These are phyloP conservation scores for Ploettnerulaceae sp. DNA, from an alignment of 2,329 filamentous ascomycete species.

Conservation along the genomic window DNA sequence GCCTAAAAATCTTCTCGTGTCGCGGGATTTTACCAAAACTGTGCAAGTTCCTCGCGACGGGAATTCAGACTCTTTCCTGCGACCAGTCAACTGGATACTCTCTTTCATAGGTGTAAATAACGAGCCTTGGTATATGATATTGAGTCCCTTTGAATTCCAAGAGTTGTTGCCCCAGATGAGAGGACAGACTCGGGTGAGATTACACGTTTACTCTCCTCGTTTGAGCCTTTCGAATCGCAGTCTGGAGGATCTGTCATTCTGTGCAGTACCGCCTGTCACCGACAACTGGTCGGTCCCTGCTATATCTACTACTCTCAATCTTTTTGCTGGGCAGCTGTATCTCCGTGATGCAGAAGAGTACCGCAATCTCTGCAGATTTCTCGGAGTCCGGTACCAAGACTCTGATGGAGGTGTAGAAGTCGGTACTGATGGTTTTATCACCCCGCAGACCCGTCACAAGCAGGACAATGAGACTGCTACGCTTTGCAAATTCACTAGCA, in stretches of 20 bases:
- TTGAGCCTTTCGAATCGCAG: slow-evolving; percentile 35
- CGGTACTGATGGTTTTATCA: slow-evolving; percentile 35
- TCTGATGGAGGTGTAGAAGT: slow-evolving; percentile 17
- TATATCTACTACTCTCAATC: slow-evolving; percentile 46
- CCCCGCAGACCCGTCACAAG: slow-evolving; percentile 4
- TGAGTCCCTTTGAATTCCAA: slow-evolving; percentile 59
- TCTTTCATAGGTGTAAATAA: neutral
- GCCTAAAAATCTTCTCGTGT: slow-evolving; percentile 42
- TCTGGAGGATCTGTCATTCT: slow-evolving; percentile 45
- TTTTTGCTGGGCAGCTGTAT: slow-evolving; percentile 67
- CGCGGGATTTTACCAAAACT: slow-evolving; percentile 46
- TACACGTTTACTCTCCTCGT: slow-evolving; percentile 51
- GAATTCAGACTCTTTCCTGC: slow-evolving; percentile 43
- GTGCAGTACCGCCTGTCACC: slow-evolving; percentile 34
- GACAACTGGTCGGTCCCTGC: slow-evolving; percentile 19
- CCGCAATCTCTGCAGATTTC: slow-evolving; percentile 36
- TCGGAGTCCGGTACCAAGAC: slow-evolving; percentile 43
- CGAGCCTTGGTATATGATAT: slow-evolving; percentile 41
- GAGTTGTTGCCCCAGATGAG: slow-evolving; percentile 40
- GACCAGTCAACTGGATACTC: slow-evolving; percentile 49
- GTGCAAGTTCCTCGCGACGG: slow-evolving; percentile 31
- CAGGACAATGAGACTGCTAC: slow-evolving; percentile 7
- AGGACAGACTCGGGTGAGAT: slow-evolving; percentile 32
- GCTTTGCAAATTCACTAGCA: slow-evolving; percentile 34
- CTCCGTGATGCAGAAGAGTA: slow-evolving; percentile 53